phyloP scores from a whole-genome alignment of 1,284 basidiomycete genomes.

The Agroathelia rolfsii region DNA sequence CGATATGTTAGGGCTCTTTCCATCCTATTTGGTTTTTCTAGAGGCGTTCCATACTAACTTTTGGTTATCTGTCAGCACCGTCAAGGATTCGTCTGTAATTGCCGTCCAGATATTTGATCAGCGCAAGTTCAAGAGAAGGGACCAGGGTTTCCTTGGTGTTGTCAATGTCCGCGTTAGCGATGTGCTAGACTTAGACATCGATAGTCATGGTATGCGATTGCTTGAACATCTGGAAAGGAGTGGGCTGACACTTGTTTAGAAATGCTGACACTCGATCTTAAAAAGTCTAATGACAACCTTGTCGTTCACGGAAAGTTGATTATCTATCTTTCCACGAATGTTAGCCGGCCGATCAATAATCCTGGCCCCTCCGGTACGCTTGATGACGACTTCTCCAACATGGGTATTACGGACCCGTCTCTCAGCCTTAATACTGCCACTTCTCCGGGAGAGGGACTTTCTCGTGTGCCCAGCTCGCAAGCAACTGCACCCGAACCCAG shows the following conservation, averaged over 20 bases:
- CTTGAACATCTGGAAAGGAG: constrained; percentile 4
- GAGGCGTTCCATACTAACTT: constrained; percentile 5
- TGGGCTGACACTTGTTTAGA: constrained; percentile 34
- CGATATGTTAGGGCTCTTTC: constrained; percentile 52
- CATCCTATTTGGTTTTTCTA: constrained; percentile 4
- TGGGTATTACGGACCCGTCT: constrained; percentile 45
- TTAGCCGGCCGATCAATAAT: constrained; percentile 64
- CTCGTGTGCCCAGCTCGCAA: constrained; percentile 47
- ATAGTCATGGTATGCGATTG: constrained; percentile 68
- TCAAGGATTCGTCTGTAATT: constrained; percentile 85
- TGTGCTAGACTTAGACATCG: constrained; percentile 82
- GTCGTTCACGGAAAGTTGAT: constrained; percentile 88
- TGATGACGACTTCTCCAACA: constrained; percentile 45
- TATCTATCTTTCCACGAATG: constrained; percentile 82
- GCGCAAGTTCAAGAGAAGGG: constrained; percentile 91
- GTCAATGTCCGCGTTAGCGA: constrained; percentile 88
- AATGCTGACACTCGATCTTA: constrained; percentile 83
- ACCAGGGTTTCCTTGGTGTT: constrained; percentile 91
- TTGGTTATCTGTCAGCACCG: constrained; percentile 40
- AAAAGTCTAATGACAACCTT: constrained; percentile 84
- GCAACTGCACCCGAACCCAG: constrained; percentile 30
- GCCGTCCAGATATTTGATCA: constrained; percentile 96
- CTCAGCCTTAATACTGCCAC: constrained; percentile 31
- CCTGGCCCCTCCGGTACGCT: constrained; percentile 55
- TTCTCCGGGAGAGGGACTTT: constrained; percentile 22